Base-by-base conservation (phyloP, 352 stramenopile genomes). In the Pythium phragmiticola region DNA sequence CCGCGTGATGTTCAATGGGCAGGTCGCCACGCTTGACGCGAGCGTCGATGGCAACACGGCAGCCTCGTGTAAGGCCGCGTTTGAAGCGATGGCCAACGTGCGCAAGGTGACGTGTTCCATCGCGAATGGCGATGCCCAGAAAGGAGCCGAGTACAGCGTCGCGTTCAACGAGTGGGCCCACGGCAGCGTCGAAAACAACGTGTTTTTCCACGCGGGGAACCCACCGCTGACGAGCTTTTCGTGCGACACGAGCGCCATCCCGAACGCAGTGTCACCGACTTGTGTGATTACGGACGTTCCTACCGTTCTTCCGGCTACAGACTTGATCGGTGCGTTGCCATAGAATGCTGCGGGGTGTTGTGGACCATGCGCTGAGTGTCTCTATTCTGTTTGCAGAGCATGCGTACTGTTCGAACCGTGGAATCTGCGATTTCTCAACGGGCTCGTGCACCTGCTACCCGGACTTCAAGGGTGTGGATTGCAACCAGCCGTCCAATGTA, bases 131-230 rank as follows among this genome's bases (percentile, higher is more conserved):
- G 62, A 88, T 50, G 64, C 63, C 19, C 84, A 82, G 1, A 71
- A 84, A 19, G 80, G 69, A 21, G 81, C 80, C 5, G 57, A 72
- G 37, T 93, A 92, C 64, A 92, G 83, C 6, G 62, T 95, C 11
- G 67, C 63, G 5, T 89, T 96, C 68, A 83, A 36, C 0, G 73
- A 80, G 54, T 96, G 82, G 73, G 69, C 68, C 8, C 66, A 82
- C 34, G 57, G 77, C 2, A 82, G 77, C n/a, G 74, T 55, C 4
- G 87, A 96, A 47, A 96, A 96, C 66, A 95, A 96, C 52, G 57
- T 96, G 8, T 84, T 94, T 48, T 73, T 69, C 30, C 87, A 97
- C 65, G 72, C 69, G 23, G 89, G 89, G 9, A 94, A 94, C 45
- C 84, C 88, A 3, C 66, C 80, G 21, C 60, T 95, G 28, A 73